Conservation (phyloP, 768 basidiomycete genomes). For the Psilocybe cyanescens region DNA sequence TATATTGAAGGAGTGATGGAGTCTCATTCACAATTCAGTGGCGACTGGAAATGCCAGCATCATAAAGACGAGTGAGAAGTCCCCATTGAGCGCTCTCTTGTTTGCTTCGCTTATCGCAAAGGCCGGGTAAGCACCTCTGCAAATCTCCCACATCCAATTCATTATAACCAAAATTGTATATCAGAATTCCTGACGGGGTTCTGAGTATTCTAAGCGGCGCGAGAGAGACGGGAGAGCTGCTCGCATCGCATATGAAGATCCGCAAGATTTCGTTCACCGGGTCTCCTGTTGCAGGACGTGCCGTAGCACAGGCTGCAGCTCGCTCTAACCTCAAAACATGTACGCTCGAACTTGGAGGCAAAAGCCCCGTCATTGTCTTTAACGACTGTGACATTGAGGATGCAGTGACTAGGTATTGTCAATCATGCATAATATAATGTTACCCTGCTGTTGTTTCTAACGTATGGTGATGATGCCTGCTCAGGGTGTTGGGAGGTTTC, state of each 20-base stretch:
- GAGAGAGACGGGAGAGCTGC: conserved; percentile 63
- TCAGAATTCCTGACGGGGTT: background rate
- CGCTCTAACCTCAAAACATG: conserved; percentile 74
- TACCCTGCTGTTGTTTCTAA: no score
- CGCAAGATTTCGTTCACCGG: conserved; percentile 81
- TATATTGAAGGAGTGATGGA: background rate
- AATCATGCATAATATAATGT: no score
- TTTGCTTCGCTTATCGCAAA: conserved; percentile 56
- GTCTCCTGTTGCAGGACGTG: conserved; percentile 67
- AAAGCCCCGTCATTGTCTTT: conserved; percentile 63
- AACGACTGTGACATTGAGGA: conserved; percentile 64
- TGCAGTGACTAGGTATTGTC: conserved; percentile 41
- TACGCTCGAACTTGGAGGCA: conserved; percentile 73
- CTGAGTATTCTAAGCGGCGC: conserved; percentile 1
- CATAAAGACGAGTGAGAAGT: conserved; percentile 32
- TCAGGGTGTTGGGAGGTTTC: background rate
- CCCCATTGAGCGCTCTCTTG: conserved; percentile 64
- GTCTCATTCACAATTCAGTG: background rate
- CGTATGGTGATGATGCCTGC: no score
- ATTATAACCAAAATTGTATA: background rate
- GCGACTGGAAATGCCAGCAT: no score
- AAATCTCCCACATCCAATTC: background rate
- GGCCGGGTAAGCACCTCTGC: conserved; percentile 57
- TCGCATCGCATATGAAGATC: conserved; percentile 62
- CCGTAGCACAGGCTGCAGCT: conserved; percentile 68